These are phyloP conservation scores for Dillenia suffruticosa DNA, from an alignment of 164 flowering plant species.

Conservation along the genomic window DNA sequence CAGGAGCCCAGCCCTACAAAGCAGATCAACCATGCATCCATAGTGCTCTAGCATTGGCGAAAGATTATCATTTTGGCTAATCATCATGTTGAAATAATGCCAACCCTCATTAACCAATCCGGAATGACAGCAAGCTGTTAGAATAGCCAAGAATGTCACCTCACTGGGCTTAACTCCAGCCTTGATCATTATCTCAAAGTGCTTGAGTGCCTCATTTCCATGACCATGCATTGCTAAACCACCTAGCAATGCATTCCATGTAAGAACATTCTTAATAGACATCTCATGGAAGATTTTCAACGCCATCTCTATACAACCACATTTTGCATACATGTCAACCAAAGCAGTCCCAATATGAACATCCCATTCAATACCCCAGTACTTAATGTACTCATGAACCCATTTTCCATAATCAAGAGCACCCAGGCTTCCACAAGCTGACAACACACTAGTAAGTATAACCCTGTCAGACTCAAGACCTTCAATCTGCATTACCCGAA, in stretches of 20 bases:
- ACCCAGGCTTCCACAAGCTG: conserved; percentile 58
- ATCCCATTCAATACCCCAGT: conserved; percentile 34
- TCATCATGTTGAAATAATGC: conserved; percentile 29
- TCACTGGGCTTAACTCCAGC: conserved; percentile 35
- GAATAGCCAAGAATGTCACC: conserved; percentile 48
- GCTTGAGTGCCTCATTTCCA: conserved; percentile 32
- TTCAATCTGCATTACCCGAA: conserved; percentile 28
- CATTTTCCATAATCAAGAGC: conserved; percentile 46
- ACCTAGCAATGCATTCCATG: conserved; percentile 48
- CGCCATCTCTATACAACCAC: conserved; percentile 50
- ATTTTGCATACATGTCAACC: conserved; percentile 62
- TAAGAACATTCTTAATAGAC: conserved; percentile 22
- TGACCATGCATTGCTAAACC: conserved; percentile 58
- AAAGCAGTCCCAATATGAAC: conserved; percentile 44
- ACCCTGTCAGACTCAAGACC: conserved; percentile 39
- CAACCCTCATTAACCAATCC: conserved; percentile 52
- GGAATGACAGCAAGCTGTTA: conserved; percentile 54
- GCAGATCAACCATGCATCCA: conserved; percentile 58
- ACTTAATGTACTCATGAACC: conserved; percentile 43
- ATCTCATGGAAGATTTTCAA: conserved; percentile 22
- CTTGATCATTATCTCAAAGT: conserved; percentile 29
- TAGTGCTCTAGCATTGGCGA: conserved; percentile 46
- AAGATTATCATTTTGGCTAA: conserved; percentile 18
- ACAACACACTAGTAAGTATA: conserved; percentile 44
- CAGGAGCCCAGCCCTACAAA: conserved; percentile 46